Evolutionary conservation across 108 stramenopile genomes (phyloP), one percentile per base, ranked within the genome.

Genomic region (Cyclostephanos invisitatus): DNA sequence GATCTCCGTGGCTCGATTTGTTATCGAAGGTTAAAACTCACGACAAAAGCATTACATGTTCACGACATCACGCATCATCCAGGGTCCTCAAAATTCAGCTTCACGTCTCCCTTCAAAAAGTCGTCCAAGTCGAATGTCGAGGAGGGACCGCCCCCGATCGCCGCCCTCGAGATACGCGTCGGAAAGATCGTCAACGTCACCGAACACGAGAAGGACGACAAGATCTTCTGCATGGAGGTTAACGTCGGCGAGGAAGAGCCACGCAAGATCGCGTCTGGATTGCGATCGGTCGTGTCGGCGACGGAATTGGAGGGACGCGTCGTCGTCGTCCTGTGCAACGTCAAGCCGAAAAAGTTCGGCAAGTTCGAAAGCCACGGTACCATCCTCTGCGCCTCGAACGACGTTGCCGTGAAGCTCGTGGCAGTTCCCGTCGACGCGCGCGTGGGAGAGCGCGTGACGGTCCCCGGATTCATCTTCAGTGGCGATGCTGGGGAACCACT

Each of bases 211-310:
- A 96, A 96, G 69, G 85, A 96, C 22, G 99, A 98, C 61, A 98
- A 98, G 77, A 87, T 99, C 6, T 98, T 89, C 78, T 98, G 98
- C 82, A 97, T 98, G 82, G 96, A 98, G 75, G 95, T 99, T 55
- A 96, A 99, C 73, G 86, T 97, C 7, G 99, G 99, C 48, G 97
- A 98, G 77, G 96, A 83, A 42, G 87, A 88, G 51, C 92, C 92
- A 25, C 89, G 99, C 50, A 68, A 61, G 38, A 95, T 99, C 75
- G 97, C 97, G n/a, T 97, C 97, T 20, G 98, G 98, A 24, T 82
- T 99, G 8, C 72, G 84, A 42, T 93, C 97, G 53, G 91, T 90
- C 84, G 80, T 91, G 81, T 66, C 76, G 20, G 70, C 68, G 0
- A 91, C 87, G 62, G 94, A 98, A 68, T 83, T 99, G 82, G 83